Conservation (phyloP, 805 yeast genomes). For the Cephaloascus albidus region DNA sequence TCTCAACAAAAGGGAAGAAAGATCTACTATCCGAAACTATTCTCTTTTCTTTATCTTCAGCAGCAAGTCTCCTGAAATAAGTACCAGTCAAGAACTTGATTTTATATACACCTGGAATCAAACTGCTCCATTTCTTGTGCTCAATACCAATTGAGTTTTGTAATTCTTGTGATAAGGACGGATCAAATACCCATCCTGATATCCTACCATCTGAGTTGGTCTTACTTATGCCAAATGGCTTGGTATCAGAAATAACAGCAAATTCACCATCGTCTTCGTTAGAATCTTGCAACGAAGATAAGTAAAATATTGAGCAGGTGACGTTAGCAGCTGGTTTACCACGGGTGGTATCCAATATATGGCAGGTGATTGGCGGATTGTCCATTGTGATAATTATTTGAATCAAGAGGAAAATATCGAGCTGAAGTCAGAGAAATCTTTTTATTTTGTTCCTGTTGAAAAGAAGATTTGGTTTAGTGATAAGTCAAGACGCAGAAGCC, state of each 20-base stretch:
- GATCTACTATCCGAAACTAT: constrained; percentile 24
- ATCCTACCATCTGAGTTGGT: constrained; percentile 83
- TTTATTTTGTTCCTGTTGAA: no score
- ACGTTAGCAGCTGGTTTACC: constrained; percentile 82
- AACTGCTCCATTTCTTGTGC: constrained; percentile 27
- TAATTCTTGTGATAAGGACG: constrained; percentile 11
- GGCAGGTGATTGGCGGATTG: constrained; percentile 71
- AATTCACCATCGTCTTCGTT: constrained; percentile 8
- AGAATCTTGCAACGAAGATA: constrained; percentile 15
- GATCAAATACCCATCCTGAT: constrained; percentile 50
- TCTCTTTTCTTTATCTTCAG: background rate
- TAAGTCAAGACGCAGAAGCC: background rate
- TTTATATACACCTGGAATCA: constrained; percentile 60
- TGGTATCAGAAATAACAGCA: constrained; percentile 15
- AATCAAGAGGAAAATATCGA: no score
- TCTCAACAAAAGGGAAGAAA: constrained; percentile 85
- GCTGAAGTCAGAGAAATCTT: no score
- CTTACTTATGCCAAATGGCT: constrained; percentile 54
- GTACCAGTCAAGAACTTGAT: constrained; percentile 69
- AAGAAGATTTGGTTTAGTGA: no score
- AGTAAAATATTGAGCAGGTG: constrained; percentile 47
- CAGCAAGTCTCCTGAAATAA: constrained; percentile 33
- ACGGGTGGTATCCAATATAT: constrained; percentile 71
- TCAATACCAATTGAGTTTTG: constrained; percentile 19
- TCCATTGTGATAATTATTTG: constrained; percentile 5